Evolutionary conservation across 140 eudicot genomes (phyloP), one percentile per base, ranked within the genome.

Genomic region (Anethum foeniculum): DNA sequence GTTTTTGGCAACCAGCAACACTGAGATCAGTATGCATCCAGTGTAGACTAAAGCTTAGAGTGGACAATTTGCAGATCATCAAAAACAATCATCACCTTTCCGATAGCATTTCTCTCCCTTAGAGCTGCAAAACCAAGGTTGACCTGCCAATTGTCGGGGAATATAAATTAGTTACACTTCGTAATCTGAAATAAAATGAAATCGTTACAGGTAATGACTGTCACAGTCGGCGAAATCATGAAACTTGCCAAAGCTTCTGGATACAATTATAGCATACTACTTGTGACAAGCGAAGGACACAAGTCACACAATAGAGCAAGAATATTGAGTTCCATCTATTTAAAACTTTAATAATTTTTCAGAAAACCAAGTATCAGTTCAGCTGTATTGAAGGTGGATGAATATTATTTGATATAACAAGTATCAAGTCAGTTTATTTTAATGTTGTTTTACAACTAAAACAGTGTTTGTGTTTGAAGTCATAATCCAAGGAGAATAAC

Each of bases 61-160:
- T 86, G 79, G 67, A 52, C 80, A 44, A 80, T 38, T 58, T 80
- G 87, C 75, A 80, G 81, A 80, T 90, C 96, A 72, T 92, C 90
- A 28, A 95, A 86, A 39, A 79, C 85, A 77, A 95, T 86, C 91
- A 95, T 85, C 85, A 95, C 96, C 88, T 95, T 95, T 80, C 99
- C 99, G 21, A 89, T 90, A n/a, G 84, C 97, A 77, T 89, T 92
- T 78, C 99, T 81, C 47, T 95, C 96, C 76, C 85, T 89, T 30
- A 95, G 86, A 44, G 93, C 97, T 38, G 85, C 81, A 79, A 95
- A 95, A 18, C 96, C 97, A 82, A 89, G 94, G 75, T 89, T 56
- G 2, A 89, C 93, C 98, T 94, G 93, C 84, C 82, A 86, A 82
- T 43, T 68, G 6, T 34, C 0, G 76, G 47, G 68, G 6, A 23